Evolutionary conservation across 192 early-diverging fungal genomes (phyloP).

Genomic region (Pilobolus umbonatus): DNA sequence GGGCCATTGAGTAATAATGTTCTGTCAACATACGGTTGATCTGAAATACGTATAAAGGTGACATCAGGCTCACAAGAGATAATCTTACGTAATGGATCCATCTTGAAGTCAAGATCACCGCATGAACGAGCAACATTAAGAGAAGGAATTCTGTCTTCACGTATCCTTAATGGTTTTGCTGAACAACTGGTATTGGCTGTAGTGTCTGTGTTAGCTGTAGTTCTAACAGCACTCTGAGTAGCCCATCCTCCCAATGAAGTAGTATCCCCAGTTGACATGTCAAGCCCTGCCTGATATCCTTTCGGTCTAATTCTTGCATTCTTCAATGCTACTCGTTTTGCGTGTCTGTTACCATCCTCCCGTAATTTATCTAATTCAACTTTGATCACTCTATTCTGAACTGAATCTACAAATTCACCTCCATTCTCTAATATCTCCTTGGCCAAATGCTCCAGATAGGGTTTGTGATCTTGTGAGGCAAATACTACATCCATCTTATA

Average conservation of each 20-base stretch:
- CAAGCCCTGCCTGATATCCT: conserved; percentile 32
- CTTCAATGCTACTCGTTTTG: conserved; percentile 40
- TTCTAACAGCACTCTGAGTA: conserved; percentile 20
- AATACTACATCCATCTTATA: conserved; percentile 50
- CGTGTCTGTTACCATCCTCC: conserved; percentile 45
- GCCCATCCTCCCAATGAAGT: conserved; percentile 5
- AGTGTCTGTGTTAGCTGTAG: conserved; percentile 4
- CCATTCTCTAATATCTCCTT: conserved; percentile 51
- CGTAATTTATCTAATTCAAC: conserved; percentile 43
- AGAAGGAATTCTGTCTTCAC: conserved; percentile 36
- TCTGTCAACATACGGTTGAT: conserved; percentile 8
- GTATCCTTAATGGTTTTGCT: not conserved
- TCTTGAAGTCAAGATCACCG: conserved; percentile 55
- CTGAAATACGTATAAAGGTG: conserved; percentile 42
- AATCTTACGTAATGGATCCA: conserved; percentile 44
- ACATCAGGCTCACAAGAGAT: conserved; percentile 53
- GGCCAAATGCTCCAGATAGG: conserved; percentile 51
- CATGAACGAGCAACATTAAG: conserved; percentile 53
- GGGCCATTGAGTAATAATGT: not conserved
- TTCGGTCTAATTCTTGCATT: conserved; percentile 53
- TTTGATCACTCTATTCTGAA: conserved; percentile 48
- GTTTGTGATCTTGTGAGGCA: conserved; percentile 54
- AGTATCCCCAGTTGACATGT: conserved; percentile 1
- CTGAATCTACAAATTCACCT: conserved; percentile 55
- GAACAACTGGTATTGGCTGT: not conserved